Evolutionary conservation across 2,329 filamentous ascomycete genomes (phyloP).

Genomic region (Pseudogymnoascus sp.): DNA sequence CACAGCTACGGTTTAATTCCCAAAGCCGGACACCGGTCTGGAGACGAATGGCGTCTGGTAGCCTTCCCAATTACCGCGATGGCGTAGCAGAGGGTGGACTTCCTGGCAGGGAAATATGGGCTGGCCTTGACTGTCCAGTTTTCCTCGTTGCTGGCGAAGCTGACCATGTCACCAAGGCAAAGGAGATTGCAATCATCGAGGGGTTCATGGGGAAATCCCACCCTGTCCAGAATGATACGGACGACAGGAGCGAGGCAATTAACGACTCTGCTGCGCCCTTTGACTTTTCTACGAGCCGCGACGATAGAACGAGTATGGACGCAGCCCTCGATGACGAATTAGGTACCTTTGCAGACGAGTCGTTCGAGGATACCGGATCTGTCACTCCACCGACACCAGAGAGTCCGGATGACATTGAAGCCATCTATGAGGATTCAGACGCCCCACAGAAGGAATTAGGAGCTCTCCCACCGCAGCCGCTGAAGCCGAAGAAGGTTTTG

Average conservation of each 20-base stretch:
- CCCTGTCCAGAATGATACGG: constrained; percentile 21
- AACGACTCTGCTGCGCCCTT: constrained; percentile 44
- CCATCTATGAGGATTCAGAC: constrained; percentile 36
- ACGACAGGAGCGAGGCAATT: constrained; percentile 32
- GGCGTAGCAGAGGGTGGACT: constrained; percentile 54
- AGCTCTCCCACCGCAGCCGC: constrained; percentile 41
- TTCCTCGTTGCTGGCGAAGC: constrained; percentile 71
- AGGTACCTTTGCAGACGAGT: background rate
- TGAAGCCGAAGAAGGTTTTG: constrained; percentile 47
- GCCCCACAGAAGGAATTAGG: constrained; percentile 38
- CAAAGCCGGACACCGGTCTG: constrained; percentile 79
- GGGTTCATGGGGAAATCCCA: constrained; percentile 31
- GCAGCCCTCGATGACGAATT: background rate
- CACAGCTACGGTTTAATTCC: constrained; percentile 70
- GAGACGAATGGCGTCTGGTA: constrained; percentile 71
- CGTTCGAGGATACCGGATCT: background rate
- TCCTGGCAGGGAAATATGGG: constrained; percentile 65
- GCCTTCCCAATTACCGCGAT: constrained; percentile 52
- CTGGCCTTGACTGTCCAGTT: constrained; percentile 62
- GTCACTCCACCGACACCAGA: background rate
- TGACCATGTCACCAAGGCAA: constrained; percentile 68
- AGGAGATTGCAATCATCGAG: constrained; percentile 62
- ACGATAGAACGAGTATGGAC: background rate
- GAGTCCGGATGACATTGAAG: background rate
- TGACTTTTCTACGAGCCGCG: constrained; percentile 24